Evolutionary conservation across 352 stramenopile genomes (phyloP).

Genomic region (Pythium utonaiense): DNA sequence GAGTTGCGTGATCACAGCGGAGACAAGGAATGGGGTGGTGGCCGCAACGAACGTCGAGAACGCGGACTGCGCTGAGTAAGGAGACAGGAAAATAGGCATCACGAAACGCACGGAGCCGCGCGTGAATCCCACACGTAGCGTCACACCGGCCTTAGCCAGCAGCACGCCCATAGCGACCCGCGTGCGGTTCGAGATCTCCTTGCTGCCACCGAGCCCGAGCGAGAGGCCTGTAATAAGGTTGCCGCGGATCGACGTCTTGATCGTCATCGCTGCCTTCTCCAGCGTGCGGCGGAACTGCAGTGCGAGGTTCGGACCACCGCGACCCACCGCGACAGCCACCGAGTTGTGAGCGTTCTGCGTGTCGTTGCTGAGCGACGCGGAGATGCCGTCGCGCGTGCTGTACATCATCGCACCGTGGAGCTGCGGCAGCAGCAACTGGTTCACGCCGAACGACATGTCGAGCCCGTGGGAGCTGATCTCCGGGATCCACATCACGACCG

Average conservation of each 20-base stretch:
- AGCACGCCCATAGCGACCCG: constrained; percentile 57
- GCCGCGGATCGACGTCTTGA: constrained; percentile 53
- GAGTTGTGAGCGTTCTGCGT: constrained; percentile 37
- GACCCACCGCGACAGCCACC: constrained; percentile 41
- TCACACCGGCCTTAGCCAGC: constrained; percentile 51
- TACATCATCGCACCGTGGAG: constrained; percentile 79
- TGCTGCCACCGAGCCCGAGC: constrained; percentile 45
- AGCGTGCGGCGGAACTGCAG: constrained; percentile 46
- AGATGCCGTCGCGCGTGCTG: constrained; percentile 73
- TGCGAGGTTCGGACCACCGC: constrained; percentile 50
- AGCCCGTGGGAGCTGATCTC: constrained; percentile 70
- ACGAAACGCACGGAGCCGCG: constrained; percentile 80
- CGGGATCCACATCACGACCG: constrained; percentile 69
- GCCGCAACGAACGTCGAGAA: constrained; percentile 74
- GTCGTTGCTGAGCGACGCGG: constrained; percentile 55
- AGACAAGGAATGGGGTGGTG: constrained; percentile 65
- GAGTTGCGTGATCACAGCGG: constrained; percentile 60
- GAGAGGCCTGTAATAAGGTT: constrained; percentile 47
- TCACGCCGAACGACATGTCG: constrained; percentile 66
- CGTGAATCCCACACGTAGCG: constrained; percentile 66
- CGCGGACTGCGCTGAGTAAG: constrained; percentile 60
- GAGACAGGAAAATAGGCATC: constrained; percentile 76
- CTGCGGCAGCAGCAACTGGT: constrained; percentile 57
- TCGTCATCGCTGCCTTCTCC: constrained; percentile 29
- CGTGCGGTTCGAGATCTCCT: constrained; percentile 56